Conservation (phyloP, 1,139 yeast species). For the Taphrina flavorubra region DNA sequence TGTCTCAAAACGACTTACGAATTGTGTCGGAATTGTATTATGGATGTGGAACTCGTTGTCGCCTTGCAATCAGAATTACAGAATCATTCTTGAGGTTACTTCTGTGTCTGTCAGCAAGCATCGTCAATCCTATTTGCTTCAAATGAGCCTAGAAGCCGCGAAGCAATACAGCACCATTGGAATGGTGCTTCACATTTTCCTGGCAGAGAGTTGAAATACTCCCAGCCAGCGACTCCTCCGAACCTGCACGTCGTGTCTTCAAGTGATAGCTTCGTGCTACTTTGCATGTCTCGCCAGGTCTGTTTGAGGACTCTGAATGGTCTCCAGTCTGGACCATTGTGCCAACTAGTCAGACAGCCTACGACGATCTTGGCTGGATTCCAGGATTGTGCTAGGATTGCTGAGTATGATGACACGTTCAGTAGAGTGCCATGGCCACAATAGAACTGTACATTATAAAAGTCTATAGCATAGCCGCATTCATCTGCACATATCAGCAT, state of each 20-base stretch:
- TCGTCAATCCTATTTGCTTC: not conserved
- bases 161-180: conserved; percentile 23
- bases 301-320: conserved; percentile 15
- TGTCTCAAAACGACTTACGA: too few relatives aligned
- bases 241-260: not conserved
- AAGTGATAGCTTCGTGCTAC: not conserved
- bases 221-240: conserved; percentile 37
- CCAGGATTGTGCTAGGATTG: conserved; percentile 22
- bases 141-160: conserved; percentile 7
- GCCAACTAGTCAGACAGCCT: conserved; percentile 24
- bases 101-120: too few relatives aligned
- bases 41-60: too few relatives aligned
- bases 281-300: conserved; percentile 16
- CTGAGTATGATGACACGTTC: conserved; percentile 4
- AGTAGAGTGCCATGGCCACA: conserved; percentile 16
- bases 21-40: too few relatives aligned
- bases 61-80: too few relatives aligned
- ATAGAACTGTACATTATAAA: conserved; percentile 33
- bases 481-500: not conserved
- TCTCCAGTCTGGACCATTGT: conserved; percentile 29
- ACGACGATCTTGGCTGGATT: conserved; percentile 17
- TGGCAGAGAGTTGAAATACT: conserved; percentile 30
- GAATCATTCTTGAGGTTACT: too few relatives aligned
- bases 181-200: conserved; percentile 16
- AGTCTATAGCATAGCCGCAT: conserved; percentile 19